A percentile compares a stretch with the other conserved stretches of the same genome.
phyloP scores from a whole-genome alignment of 2,329 filamentous ascomycete genomes.

The Xylaria arbuscula region DNA sequence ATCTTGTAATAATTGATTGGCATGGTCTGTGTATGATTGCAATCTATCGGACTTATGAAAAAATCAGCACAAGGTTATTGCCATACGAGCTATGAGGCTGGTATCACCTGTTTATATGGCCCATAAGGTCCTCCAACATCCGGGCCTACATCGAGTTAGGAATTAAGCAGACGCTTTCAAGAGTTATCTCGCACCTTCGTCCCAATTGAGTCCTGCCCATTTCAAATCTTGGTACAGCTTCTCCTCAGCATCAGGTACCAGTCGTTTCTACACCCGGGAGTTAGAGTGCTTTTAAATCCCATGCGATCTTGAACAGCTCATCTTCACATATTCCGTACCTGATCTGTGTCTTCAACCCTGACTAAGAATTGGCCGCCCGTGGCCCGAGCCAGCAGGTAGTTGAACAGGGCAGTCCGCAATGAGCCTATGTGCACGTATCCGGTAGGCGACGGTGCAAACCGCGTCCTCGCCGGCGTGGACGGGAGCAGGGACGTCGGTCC shows the following conservation, averaged over 20 bases:
- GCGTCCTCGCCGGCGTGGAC: conserved; percentile 73
- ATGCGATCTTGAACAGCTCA: not conserved
- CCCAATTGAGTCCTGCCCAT: conserved; percentile 93
- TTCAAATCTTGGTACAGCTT: conserved; percentile 80
- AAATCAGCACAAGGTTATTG: conserved; percentile 8
- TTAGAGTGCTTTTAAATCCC: conserved; percentile 23
- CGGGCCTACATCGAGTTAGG: conserved; percentile 67
- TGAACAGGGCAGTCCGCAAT: conserved; percentile 92
- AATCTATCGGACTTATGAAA: conserved; percentile 78
- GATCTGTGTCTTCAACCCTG: conserved; percentile 94
- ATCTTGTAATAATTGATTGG: conserved; percentile 72
- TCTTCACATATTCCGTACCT: conserved; percentile 62
- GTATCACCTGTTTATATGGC: conserved; percentile 81
- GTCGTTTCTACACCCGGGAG: conserved; percentile 71
- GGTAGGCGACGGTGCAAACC: conserved; percentile 96
- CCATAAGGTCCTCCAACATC: conserved; percentile 82
- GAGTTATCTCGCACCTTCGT: conserved; percentile 73
- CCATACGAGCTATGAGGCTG: not conserved
- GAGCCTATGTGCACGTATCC: conserved; percentile 94
- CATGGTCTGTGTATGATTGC: conserved; percentile 76
- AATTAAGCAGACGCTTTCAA: conserved; percentile 13
- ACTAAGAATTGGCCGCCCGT: conserved; percentile 92
- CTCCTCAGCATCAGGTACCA: conserved; percentile 81
- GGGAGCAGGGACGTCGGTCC: conserved; percentile 55
- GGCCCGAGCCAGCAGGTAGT: conserved; percentile 87